Percentiles rank a stretch among this genome's conserved stretches.
phyloP scores from a whole-genome alignment of 2,329 filamentous ascomycete species.

The Mariannaea elegans region DNA sequence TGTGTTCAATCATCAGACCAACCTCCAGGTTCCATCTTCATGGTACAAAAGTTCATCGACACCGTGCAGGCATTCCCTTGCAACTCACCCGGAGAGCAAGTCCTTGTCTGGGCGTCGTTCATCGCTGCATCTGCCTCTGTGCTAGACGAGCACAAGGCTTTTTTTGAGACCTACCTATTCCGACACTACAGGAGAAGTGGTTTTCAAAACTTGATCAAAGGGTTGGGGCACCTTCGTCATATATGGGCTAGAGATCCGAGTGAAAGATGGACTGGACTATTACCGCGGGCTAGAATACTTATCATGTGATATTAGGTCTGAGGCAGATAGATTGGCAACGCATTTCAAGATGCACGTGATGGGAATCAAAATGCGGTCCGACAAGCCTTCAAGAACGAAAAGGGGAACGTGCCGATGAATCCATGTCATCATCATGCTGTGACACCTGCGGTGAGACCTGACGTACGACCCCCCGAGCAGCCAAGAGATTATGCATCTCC shows the following conservation, averaged over 20 bases:
- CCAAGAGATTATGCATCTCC: no score
- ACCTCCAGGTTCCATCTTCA: not conserved
- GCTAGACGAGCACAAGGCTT: constrained; percentile 13
- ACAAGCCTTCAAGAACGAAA: no score
- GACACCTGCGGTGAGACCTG: no score
- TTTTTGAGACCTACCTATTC: constrained; percentile 1
- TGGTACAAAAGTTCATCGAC: constrained; percentile 9
- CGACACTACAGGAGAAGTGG: constrained; percentile 1
- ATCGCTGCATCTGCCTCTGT: constrained; percentile 14
- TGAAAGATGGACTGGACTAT: not conserved
- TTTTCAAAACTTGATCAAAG: constrained; percentile 4
- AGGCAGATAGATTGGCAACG: no score
- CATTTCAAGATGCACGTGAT: no score
- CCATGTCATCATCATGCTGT: no score
- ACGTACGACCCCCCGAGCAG: no score
- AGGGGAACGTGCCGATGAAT: no score
- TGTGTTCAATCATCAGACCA: not conserved
- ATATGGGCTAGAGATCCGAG: constrained; percentile 7
- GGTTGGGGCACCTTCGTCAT: not conserved
- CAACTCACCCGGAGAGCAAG: constrained; percentile 7
- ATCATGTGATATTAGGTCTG: not conserved
- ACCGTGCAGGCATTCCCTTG: constrained; percentile 4
- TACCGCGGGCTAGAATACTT: not conserved
- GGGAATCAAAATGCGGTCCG: no score
- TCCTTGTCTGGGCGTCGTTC: constrained; percentile 17